Base-by-base conservation (phyloP, 2,329 filamentous ascomycete species). In the Diaporthe velutina region DNA sequence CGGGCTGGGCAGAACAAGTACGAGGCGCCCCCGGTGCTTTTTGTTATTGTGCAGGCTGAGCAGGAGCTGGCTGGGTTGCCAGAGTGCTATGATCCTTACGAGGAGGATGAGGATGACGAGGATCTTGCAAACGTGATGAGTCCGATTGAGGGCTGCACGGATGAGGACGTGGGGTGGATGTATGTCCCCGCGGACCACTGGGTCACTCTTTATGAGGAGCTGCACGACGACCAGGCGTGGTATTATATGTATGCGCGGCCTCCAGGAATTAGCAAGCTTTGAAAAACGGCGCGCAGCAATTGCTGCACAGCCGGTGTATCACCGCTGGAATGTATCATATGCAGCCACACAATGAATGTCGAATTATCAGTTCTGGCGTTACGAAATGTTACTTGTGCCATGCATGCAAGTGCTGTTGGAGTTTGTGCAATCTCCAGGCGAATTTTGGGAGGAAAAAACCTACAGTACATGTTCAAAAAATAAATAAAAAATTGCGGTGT, bases 161-260 rank as follows among this genome's bases (percentile, higher is more conserved):
- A 45, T 25, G 22, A 64, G 42, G 74, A 76, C 35, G 48, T 76
- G 45, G 71, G 71, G 40, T 74, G 71, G 71, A 38, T 58, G 71
- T 76, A 73, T 35, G 66, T 76, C 25, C 28, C 28, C 28, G 42
- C 61, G 12, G n/a, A 28, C 22, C 5, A 67, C 10, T 67, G 42
- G 38, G 61, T 67, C 40, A 67, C 42, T 33, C n/a, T 67, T 42
- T 50, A 52, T 30, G 40, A 67, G 61, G 42, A 67, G 48, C 61
- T 50, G 42, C 61, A 67, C 22, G 17, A n/a, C n/a, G 40, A 52
- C n/a, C 61, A 48, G 42, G 61, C 48, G 6, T 52, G 71, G 42
- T 55, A 55, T 55, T 30, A 30, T 15, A 25, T 55, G 52, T 55
- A 30, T 13, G 6, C 7, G 25, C 52, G 52, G 28, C 52, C 52